Percentiles rank a stretch among this genome's conserved stretches.
phyloP scores from a whole-genome alignment of 225 moss, liverwort and hornwort genomes.

The Polytrichum commune region DNA sequence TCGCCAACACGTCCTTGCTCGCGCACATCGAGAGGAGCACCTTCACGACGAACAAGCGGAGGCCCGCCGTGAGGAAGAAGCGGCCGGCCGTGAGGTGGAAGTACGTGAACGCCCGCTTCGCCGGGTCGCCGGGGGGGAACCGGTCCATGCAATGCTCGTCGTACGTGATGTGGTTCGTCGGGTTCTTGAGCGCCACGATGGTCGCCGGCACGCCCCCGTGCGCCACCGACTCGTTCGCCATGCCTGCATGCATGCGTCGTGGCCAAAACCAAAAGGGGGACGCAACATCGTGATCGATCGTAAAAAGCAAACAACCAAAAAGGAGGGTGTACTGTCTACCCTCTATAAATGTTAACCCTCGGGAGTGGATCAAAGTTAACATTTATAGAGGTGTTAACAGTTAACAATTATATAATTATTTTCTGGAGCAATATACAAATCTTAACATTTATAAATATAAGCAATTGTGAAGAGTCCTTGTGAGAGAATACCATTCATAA shows the following conservation, averaged over 20 bases:
- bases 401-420: too few relatives aligned
- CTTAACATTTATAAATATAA: too few relatives aligned
- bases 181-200: slow-evolving; percentile 30
- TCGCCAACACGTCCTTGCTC: slow-evolving; percentile 40
- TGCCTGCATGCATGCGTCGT: slow-evolving; percentile 9
- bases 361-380: too few relatives aligned
- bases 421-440: too few relatives aligned
- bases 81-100: slow-evolving; percentile 34
- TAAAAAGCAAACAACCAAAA: too few relatives aligned
- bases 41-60: slow-evolving; percentile 31
- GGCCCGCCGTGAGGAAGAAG: slow-evolving; percentile 24
- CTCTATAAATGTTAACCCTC: too few relatives aligned
- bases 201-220: slow-evolving; percentile 18
- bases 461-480: too few relatives aligned
- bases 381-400: too few relatives aligned
- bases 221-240: slow-evolving; percentile 6
- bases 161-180: slow-evolving; percentile 33
- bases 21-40: slow-evolving; percentile 49
- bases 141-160: slow-evolving; percentile 38
- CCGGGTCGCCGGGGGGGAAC: slow-evolving; percentile 29
- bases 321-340: too few relatives aligned
- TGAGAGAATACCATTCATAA: too few relatives aligned
- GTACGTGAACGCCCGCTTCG: slow-evolving; percentile 42
- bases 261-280: too few relatives aligned
- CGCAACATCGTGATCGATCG: too few relatives aligned